Evolutionary conservation across 192 early-diverging fungal genomes (phyloP).

Genomic region (Gigaspora rosea): DNA sequence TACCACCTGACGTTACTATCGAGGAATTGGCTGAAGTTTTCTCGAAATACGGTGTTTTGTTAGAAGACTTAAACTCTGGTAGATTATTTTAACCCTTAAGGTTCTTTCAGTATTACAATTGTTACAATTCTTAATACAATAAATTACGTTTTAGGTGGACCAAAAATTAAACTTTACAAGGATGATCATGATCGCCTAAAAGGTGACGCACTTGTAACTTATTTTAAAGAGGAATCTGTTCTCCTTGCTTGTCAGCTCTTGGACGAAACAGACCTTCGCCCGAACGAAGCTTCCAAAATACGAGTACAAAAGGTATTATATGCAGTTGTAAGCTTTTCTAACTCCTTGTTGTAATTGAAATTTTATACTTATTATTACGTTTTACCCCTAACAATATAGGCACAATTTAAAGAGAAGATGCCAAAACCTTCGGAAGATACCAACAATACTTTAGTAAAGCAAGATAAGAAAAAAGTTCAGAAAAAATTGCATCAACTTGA

Average conservation of each 20-base stretch:
- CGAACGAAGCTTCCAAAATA: constrained; percentile 62
- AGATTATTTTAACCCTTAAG: neutral
- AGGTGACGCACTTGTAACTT: constrained; percentile 92
- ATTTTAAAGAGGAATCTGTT: constrained; percentile 90
- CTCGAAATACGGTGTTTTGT: constrained; percentile 77
- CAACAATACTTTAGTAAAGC: constrained; percentile 25
- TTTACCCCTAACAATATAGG: too few species aligned
- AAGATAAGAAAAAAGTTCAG: constrained; percentile 60
- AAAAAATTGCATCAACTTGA: constrained; percentile 73
- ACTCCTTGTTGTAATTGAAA: neutral
- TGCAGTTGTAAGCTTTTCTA: neutral
- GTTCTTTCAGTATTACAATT: neutral
- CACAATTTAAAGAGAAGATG: constrained; percentile 79
- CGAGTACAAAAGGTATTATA: constrained; percentile 62
- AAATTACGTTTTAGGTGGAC: constrained; percentile 58
- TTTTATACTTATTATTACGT: neutral
- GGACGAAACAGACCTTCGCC: constrained; percentile 84
- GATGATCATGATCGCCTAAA: constrained; percentile 69
- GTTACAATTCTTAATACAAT: neutral
- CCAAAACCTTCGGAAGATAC: constrained; percentile 37
- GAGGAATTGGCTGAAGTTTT: constrained; percentile 79
- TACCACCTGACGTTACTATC: constrained; percentile 78
- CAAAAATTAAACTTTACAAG: constrained; percentile 89
- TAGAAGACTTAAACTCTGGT: constrained; percentile 57
- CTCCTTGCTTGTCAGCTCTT: constrained; percentile 79